Percentiles rank a stretch among this genome's conserved stretches.
These are phyloP conservation scores for Laetiporus sulphureus DNA, from an alignment of 1,284 basidiomycete genomes.

Conservation along the genomic window DNA sequence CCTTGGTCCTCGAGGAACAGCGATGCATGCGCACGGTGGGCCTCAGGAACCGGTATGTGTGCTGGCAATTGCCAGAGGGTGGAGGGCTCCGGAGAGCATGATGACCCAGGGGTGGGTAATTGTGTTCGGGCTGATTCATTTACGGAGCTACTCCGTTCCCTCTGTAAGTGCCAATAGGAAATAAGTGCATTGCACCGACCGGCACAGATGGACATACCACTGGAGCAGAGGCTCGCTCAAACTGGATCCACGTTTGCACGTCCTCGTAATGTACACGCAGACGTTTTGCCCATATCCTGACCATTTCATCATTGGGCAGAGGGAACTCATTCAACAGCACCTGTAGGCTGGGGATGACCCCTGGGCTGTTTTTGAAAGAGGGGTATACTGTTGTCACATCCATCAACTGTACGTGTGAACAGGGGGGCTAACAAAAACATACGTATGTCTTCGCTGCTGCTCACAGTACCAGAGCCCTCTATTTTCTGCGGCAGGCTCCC, in stretches of 20 bases:
- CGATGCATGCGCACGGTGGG: no score
- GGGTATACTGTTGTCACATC: conserved; percentile 6
- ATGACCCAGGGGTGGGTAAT: conserved; percentile 8
- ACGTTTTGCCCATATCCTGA: conserved; percentile 4
- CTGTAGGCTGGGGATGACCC: not conserved
- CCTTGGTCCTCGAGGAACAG: no score
- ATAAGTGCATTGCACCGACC: not conserved
- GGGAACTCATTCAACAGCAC: conserved; percentile 3
- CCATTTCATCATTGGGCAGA: not conserved
- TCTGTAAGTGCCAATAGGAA: not conserved
- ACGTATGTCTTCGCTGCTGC: conserved; percentile 3
- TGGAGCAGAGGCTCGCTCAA: not conserved
- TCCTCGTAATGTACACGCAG: conserved; percentile 1
- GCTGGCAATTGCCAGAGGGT: not conserved
- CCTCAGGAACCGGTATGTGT: no score
- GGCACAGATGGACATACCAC: not conserved
- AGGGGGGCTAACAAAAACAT: not conserved
- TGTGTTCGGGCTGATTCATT: not conserved
- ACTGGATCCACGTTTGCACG: conserved; percentile 3
- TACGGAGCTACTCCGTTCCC: not conserved
- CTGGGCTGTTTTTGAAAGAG: not conserved
- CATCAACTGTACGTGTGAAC: not conserved
- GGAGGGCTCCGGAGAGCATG: conserved; percentile 6
- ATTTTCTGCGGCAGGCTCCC: not conserved
- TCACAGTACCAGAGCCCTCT: not conserved